Percentiles rank a stretch among this genome's conserved stretches.
Conservation (phyloP, 2,329 filamentous ascomycete genomes). For the Microdochium paspali region DNA sequence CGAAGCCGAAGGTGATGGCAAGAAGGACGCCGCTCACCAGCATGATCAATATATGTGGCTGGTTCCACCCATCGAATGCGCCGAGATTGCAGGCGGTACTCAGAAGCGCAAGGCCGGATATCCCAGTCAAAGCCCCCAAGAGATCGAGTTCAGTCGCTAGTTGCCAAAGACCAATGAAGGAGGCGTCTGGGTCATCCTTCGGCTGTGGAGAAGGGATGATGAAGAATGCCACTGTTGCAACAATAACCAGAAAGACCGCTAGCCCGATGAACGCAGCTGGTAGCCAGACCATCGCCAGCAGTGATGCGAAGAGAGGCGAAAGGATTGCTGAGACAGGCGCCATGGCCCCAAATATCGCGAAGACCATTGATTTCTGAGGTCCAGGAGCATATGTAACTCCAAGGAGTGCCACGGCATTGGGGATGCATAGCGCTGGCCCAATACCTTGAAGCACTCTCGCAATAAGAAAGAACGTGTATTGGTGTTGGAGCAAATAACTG, state of each 20-base stretch:
- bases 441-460: slow-evolving; percentile 36
- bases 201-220: slow-evolving; percentile 14
- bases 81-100: slow-evolving; percentile 54
- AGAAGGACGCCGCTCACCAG: slow-evolving; percentile 41
- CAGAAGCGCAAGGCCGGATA: slow-evolving; percentile 42
- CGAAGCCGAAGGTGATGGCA: slow-evolving; percentile 37
- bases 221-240: slow-evolving; percentile 12
- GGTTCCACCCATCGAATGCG: slow-evolving; percentile 39
- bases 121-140: slow-evolving; percentile 27
- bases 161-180: slow-evolving; percentile 8
- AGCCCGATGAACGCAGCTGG: slow-evolving; percentile 19
- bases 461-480: slow-evolving; percentile 25
- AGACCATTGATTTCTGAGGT: slow-evolving; percentile 20
- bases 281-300: slow-evolving; percentile 17
- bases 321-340: slow-evolving; percentile 19
- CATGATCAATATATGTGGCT: slow-evolving; percentile 38
- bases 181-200: slow-evolving; percentile 6
- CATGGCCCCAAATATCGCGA: slow-evolving; percentile 21
- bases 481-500: slow-evolving; percentile 20
- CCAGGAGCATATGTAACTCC: slow-evolving; percentile 33
- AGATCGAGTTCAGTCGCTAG: slow-evolving; percentile 15
- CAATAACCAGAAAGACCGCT: slow-evolving; percentile 12
- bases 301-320: slow-evolving; percentile 15
- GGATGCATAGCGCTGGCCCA: slow-evolving; percentile 41
- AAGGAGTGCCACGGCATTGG: slow-evolving; percentile 43